Conservation (phyloP, 148 eudicot genomes). For the Vaccinium vitisidaea region DNA sequence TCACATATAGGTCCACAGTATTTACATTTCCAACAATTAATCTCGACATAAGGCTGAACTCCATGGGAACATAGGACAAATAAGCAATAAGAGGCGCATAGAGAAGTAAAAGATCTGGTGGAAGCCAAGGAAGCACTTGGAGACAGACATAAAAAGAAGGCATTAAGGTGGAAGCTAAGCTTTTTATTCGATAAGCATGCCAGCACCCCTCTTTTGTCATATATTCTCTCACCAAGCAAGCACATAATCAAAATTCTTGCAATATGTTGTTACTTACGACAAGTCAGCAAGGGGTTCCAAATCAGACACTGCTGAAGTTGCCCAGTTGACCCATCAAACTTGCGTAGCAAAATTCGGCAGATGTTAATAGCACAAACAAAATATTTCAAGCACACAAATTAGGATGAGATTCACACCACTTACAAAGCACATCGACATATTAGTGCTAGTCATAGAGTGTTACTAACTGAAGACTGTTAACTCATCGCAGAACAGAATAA, state of each 20-base stretch:
- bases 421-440: not conserved
- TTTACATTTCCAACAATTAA: not conserved
- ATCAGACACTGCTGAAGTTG: not conserved
- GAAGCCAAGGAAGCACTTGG: not conserved
- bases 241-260: not conserved
- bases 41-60: not conserved
- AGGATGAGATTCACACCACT: too few species aligned
- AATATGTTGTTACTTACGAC: not conserved
- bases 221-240: not conserved
- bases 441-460: not conserved
- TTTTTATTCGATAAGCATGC: not conserved
- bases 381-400: not conserved
- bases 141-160: not conserved
- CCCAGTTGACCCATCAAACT: not conserved
- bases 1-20: not conserved
- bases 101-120: slow-evolving; percentile 1
- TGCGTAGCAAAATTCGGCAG: not conserved
- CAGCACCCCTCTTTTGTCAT: not conserved
- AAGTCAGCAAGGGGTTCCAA: not conserved
- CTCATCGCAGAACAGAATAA: not conserved
- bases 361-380: not conserved
- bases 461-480: not conserved
- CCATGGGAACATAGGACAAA: not conserved
- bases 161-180: not conserved
- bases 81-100: not conserved